Base-by-base conservation (phyloP, 179 eudicot species). In the Corrigiola litoralis region DNA sequence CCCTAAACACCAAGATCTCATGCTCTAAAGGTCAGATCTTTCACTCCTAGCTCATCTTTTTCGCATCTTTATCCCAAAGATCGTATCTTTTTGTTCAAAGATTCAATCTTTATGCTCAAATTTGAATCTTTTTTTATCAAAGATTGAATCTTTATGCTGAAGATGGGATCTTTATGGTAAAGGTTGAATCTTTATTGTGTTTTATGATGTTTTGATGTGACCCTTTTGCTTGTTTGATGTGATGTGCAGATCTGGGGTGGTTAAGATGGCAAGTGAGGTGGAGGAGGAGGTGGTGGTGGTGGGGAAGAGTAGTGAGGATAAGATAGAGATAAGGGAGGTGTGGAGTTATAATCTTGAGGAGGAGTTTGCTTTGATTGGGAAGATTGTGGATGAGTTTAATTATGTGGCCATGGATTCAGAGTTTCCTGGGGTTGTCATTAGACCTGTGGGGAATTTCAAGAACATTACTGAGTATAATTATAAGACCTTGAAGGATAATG, bases 361-460 rank as follows among this genome's bases (percentile, higher is more conserved):
- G 32, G 82, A 79, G 31, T 75, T 79, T 51, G 80, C 59, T 33
- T 44, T 68, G 11, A 79, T 79, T 53, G 70, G 77, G 18, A 69
- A 67, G 4, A 64, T 75, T n/a, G 79, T 79, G 38, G 79, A 79
- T 60, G 68, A 25, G 10, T 79, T 67, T 18, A 79, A 77, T 68
- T 79, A 75, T 75, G 74, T 75, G 34, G 82, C 82, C 34, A 79
- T 79, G 82, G 82, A 78, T 78, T 60, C 82, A 5, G 82, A 78
- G 76, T 78, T 78, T 58, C 79, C 82, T 16, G 82, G 82, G 28
- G 79, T 79, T 16, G 82, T 79, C 0, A 71, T 69, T 1, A 8
- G 79, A 25, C 79, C 82, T 0, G 71, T 79, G 1, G 82, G 82
- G 1, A 72, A 68, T 18, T 79, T 79, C 3, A 75, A 71, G 77